phyloP scores from a whole-genome alignment of 495 filamentous ascomycete species.

The Talaromyces trachyspermus region DNA sequence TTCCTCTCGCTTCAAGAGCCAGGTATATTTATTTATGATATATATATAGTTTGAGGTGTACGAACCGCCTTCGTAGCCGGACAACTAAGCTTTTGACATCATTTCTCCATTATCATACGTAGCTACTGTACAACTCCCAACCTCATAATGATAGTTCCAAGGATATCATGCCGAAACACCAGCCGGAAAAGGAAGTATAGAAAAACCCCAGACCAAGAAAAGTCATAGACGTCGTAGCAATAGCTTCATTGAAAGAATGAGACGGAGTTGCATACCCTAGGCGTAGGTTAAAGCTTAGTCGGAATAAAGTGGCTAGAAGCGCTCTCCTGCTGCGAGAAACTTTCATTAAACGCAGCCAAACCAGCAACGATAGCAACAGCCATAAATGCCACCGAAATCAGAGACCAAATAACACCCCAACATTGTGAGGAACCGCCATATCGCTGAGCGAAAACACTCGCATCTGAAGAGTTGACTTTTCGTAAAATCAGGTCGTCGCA shows the following conservation, averaged over 20 bases:
- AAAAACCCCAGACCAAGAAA: not conserved
- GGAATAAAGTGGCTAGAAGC: conserved; percentile 63
- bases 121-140: too few species aligned
- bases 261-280: too few species aligned
- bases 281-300: conserved; percentile 18
- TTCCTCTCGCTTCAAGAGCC: too few species aligned
- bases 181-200: not conserved
- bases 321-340: conserved; percentile 56
- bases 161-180: too few species aligned
- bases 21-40: too few species aligned
- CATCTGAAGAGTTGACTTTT: conserved; percentile 74
- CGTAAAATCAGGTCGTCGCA: conserved; percentile 78
- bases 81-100: too few species aligned
- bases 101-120: too few species aligned
- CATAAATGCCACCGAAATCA: conserved; percentile 65
- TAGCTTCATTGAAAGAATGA: not conserved
- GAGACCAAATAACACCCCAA: conserved; percentile 74
- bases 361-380: conserved; percentile 61
- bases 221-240: not conserved
- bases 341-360: conserved; percentile 67
- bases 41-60: too few species aligned
- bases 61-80: too few species aligned
- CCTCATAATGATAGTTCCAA: too few species aligned
- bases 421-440: conserved; percentile 76
- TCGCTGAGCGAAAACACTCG: conserved; percentile 69